Conservation (phyloP, 495 filamentous ascomycete species). For the Sphaerosporella brunnea region DNA sequence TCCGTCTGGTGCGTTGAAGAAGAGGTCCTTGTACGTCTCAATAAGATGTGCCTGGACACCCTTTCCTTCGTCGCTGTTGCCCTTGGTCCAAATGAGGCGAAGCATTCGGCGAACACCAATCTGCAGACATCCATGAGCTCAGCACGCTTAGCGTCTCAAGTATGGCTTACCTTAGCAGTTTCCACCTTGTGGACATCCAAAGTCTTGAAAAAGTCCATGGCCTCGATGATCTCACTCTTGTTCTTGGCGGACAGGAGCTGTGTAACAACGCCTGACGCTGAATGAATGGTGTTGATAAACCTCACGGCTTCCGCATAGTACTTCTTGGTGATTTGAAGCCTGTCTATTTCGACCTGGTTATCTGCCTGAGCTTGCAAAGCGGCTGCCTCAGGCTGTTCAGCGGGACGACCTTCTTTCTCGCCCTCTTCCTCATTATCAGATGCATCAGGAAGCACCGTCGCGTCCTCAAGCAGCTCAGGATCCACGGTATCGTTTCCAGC, state of each 20-base stretch:
- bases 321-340: constrained; percentile 67
- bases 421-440: constrained; percentile 78
- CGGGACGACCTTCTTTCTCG: constrained; percentile 32
- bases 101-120: constrained; percentile 84
- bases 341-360: constrained; percentile 62
- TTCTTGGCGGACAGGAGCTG: constrained; percentile 84
- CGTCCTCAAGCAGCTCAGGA: constrained; percentile 66
- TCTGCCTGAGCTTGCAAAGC: constrained; percentile 21
- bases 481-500: constrained; percentile 46
- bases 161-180: constrained; percentile 48
- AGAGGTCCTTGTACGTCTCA: constrained; percentile 87
- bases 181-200: constrained; percentile 90
- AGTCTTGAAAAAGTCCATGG: constrained; percentile 95
- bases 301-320: constrained; percentile 83
- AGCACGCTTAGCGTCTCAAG: constrained; percentile 1
- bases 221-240: constrained; percentile 94
- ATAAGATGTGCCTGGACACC: constrained; percentile 94
- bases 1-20: constrained; percentile 79
- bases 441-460: constrained; percentile 64
- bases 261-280: constrained; percentile 55
- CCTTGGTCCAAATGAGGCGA: constrained; percentile 95
- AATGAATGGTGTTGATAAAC: constrained; percentile 87
- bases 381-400: neutral
- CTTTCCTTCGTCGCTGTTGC: constrained; percentile 96
- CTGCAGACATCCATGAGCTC: constrained; percentile 4